Evolutionary conservation across 805 yeast genomes (phyloP).

Genomic region (Monosporozyma solicola): DNA sequence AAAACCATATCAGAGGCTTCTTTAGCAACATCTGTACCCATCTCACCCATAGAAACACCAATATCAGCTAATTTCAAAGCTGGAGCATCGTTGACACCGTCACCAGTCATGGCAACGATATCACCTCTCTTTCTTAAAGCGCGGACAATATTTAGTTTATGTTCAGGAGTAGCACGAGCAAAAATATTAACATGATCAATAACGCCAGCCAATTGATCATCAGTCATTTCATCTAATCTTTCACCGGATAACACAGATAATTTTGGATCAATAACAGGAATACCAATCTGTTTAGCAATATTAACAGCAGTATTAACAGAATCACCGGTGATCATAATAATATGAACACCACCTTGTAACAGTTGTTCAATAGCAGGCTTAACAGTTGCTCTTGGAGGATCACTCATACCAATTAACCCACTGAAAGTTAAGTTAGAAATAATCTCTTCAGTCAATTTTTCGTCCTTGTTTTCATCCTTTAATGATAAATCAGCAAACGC

Average conservation of each 20-base stretch:
- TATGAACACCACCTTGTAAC: conserved; percentile 89
- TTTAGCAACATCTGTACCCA: conserved; percentile 97
- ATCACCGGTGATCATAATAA: conserved; percentile 98
- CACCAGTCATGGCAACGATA: conserved; percentile 99
- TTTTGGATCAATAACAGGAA: conserved; percentile 58
- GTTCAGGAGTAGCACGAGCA: conserved; percentile 94
- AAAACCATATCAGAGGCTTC: conserved; percentile 98
- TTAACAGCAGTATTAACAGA: conserved; percentile 77
- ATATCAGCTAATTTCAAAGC: conserved; percentile 92
- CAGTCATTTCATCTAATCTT: conserved; percentile 63
- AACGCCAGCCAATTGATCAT: conserved; percentile 61
- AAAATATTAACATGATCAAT: conserved; percentile 79
- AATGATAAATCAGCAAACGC: conserved; percentile 58
- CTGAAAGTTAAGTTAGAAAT: conserved; percentile 62
- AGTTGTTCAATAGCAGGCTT: conserved; percentile 62
- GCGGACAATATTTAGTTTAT: conserved; percentile 79
- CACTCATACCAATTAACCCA: conserved; percentile 93
- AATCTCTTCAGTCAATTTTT: conserved; percentile 27
- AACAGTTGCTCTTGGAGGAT: conserved; percentile 93
- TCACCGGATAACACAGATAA: conserved; percentile 79
- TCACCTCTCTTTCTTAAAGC: conserved; percentile 88
- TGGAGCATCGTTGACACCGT: conserved; percentile 98
- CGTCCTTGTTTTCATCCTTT: conserved; percentile 22
- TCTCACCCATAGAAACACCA: conserved; percentile 87
- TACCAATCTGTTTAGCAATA: conserved; percentile 85